phyloP scores from a whole-genome alignment of 106 monocot species.

The Apostasia shenzhenica region DNA sequence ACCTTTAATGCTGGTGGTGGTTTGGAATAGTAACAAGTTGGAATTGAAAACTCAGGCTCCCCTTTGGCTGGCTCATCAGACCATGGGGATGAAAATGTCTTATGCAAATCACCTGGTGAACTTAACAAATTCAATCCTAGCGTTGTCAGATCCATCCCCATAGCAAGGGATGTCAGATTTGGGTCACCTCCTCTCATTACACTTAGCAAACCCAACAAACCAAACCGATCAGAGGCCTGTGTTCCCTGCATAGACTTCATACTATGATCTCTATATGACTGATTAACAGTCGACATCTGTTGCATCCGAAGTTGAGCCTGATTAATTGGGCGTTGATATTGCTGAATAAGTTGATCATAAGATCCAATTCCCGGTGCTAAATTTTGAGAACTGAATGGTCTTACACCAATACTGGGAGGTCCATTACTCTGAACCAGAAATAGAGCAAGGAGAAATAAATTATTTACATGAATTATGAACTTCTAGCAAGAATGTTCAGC shows the following conservation, averaged over 20 bases:
- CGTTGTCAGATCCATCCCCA: constrained; percentile 86
- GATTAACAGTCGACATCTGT: constrained; percentile 58
- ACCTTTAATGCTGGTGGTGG: constrained; percentile 56
- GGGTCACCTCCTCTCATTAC: constrained; percentile 68
- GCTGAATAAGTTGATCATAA: constrained; percentile 83
- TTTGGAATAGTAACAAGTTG: constrained; percentile 68
- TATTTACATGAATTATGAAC: background rate
- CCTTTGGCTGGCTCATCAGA: constrained; percentile 70
- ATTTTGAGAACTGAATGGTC: constrained; percentile 58
- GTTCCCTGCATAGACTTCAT: constrained; percentile 48
- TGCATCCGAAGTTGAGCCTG: constrained; percentile 55
- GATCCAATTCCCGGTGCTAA: constrained; percentile 37
- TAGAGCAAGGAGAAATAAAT: background rate
- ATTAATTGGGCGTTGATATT: constrained; percentile 68
- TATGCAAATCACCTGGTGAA: constrained; percentile 66
- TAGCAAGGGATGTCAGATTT: constrained; percentile 73
- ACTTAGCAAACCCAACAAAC: constrained; percentile 65
- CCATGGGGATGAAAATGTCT: constrained; percentile 90
- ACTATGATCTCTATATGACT: constrained; percentile 74
- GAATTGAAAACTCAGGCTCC: constrained; percentile 69
- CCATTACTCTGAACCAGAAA: constrained; percentile 51
- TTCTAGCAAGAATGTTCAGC: background rate
- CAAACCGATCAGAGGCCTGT: constrained; percentile 46
- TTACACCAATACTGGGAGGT: constrained; percentile 50
- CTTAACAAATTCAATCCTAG: constrained; percentile 73